phyloP scores from a whole-genome alignment of 2,329 filamentous ascomycete genomes.

The Alternaria incomplexa region DNA sequence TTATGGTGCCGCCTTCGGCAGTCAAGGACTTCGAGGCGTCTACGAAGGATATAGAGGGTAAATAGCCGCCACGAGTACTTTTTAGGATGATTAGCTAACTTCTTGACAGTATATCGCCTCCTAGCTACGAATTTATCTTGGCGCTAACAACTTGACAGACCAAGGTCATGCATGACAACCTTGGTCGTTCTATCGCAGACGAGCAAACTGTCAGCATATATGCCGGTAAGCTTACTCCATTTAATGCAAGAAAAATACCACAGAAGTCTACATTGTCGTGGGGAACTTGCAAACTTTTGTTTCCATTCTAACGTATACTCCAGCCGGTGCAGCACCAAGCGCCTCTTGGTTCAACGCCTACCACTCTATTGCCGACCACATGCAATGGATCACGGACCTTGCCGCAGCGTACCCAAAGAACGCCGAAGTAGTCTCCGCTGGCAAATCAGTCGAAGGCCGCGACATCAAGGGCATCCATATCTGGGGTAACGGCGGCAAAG shows the following conservation, averaged over 20 bases:
- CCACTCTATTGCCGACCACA: conserved; percentile 45
- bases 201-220: conserved; percentile 40
- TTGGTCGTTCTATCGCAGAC: conserved; percentile 43
- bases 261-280: neutral
- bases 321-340: conserved; percentile 38
- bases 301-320: too few species aligned
- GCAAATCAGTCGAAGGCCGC: conserved; percentile 45
- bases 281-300: too few species aligned
- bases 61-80: neutral
- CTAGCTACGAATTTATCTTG: neutral
- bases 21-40: conserved; percentile 36
- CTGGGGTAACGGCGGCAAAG: conserved; percentile 47
- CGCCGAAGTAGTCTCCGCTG: conserved; percentile 42
- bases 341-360: conserved; percentile 47
- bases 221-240: conserved; percentile 33
- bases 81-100: neutral
- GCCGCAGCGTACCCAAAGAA: conserved; percentile 44
- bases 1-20: conserved; percentile 43
- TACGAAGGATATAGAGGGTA: conserved; percentile 28
- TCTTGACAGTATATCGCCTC: neutral
- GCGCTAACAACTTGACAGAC: conserved; percentile 6
- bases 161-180: conserved; percentile 46
- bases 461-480: conserved; percentile 49
- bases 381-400: conserved; percentile 43
- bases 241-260: neutral